A percentile compares a stretch with the other conserved stretches of the same genome.
Conservation (phyloP, 306 rosid genomes). For the Vigna mungo region DNA sequence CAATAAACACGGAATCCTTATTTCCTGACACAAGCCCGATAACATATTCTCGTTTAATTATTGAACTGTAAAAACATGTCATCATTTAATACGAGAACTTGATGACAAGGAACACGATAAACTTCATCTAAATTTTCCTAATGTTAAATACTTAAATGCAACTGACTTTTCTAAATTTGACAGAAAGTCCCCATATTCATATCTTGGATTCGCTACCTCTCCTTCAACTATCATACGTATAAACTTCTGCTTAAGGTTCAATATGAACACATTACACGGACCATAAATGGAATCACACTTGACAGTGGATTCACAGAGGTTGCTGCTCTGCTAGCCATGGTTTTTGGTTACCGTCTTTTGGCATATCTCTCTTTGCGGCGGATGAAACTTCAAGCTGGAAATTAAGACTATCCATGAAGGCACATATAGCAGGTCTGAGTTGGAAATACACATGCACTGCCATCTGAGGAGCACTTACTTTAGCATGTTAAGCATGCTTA, state of each 20-base stretch:
- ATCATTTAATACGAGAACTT: background rate
- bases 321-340: slow-evolving; percentile 77
- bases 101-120: background rate
- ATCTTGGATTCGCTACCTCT: slow-evolving; percentile 87
- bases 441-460: background rate
- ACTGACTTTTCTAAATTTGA: slow-evolving; percentile 40
- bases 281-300: slow-evolving; percentile 62
- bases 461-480: slow-evolving; percentile 1
- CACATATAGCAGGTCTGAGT: no score
- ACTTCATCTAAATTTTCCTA: background rate
- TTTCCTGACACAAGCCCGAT: background rate
- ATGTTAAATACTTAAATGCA: background rate
- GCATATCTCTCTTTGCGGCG: slow-evolving; percentile 83
- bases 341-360: slow-evolving; percentile 90
- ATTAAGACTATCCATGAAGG: slow-evolving; percentile 7
- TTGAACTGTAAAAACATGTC: background rate
- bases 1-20: background rate
- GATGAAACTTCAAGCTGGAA: slow-evolving; percentile 64
- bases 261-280: slow-evolving; percentile 59
- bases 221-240: slow-evolving; percentile 97
- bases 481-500: slow-evolving; percentile 31
- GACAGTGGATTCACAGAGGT: slow-evolving; percentile 72
- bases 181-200: slow-evolving; percentile 88
- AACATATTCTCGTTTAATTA: background rate
- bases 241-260: slow-evolving; percentile 89